These are phyloP conservation scores for Epichloe aotearoae DNA, from an alignment of 2,329 filamentous ascomycete genomes.

Conservation along the genomic window DNA sequence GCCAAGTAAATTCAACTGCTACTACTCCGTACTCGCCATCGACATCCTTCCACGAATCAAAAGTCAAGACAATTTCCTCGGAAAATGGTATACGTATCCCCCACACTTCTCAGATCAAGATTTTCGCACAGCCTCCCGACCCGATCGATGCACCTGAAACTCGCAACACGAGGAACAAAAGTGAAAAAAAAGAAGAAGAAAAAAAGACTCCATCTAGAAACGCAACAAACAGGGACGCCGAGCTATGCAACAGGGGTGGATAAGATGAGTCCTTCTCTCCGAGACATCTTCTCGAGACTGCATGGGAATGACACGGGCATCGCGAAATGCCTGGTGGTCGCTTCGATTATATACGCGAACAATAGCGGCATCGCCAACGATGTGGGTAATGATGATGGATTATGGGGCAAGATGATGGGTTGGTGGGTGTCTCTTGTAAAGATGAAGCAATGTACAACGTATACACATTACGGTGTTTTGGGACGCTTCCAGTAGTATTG, in stretches of 20 bases:
- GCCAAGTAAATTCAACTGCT: too few species aligned
- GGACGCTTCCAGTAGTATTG: slow-evolving; percentile 61
- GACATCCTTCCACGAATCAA: too few species aligned
- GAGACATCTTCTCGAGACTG: background rate
- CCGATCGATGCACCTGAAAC: background rate
- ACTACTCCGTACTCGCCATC: too few species aligned
- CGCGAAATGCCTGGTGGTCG: background rate
- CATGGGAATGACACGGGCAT: background rate
- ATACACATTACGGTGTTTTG: slow-evolving; percentile 35
- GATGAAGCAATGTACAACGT: background rate
- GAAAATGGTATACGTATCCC: background rate
- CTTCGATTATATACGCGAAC: slow-evolving; percentile 1
- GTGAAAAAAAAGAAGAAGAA: too few species aligned
- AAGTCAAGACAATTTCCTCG: background rate
- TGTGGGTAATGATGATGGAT: background rate
- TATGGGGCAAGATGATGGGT: background rate
- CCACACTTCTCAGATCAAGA: background rate
- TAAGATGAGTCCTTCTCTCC: background rate
- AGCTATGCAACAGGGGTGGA: background rate
- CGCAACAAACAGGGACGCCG: slow-evolving; percentile 1
- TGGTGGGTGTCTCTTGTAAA: background rate
- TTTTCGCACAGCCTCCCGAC: background rate
- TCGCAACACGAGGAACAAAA: background rate
- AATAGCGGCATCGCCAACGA: background rate
- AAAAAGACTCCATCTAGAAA: background rate